These are phyloP conservation scores for Eucalyptus cloeziana DNA, from an alignment of 345 rosid genomes.

Conservation along the genomic window DNA sequence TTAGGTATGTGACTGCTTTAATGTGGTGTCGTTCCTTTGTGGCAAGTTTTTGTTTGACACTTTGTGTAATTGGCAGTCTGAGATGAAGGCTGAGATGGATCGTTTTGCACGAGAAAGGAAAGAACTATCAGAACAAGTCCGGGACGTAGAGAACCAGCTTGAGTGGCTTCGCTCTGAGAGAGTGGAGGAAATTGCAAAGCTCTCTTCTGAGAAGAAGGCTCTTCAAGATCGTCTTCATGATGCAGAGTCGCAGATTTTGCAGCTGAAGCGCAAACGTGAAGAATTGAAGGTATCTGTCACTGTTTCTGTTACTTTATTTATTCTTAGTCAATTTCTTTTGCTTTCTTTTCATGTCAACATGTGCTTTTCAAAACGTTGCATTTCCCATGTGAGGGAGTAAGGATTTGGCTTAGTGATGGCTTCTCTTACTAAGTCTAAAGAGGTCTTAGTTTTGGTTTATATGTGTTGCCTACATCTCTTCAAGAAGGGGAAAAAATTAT, in stretches of 20 bases:
- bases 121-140: slow-evolving; percentile 74
- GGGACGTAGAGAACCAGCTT: slow-evolving; percentile 86
- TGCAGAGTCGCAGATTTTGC: slow-evolving; percentile 76
- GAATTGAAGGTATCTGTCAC: slow-evolving; percentile 67
- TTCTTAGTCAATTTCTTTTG: neutral
- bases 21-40: neutral
- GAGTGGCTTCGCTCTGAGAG: slow-evolving; percentile 96
- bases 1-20: neutral
- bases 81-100: slow-evolving; percentile 83
- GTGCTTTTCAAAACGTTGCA: neutral
- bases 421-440: neutral
- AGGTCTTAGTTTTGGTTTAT: neutral
- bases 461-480: neutral
- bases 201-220: slow-evolving; percentile 62
- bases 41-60: neutral
- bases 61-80: slow-evolving; percentile 45
- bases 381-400: neutral
- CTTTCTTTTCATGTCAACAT: neutral
- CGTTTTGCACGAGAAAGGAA: slow-evolving; percentile 79
- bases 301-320: neutral
- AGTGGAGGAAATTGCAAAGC: slow-evolving; percentile 71
- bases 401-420: neutral
- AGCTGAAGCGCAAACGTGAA: slow-evolving; percentile 86
- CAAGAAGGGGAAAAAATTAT: neutral
- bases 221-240: slow-evolving; percentile 95